Conservation (phyloP, 192 early-diverging fungal genomes). For the Coemansia sp. region DNA sequence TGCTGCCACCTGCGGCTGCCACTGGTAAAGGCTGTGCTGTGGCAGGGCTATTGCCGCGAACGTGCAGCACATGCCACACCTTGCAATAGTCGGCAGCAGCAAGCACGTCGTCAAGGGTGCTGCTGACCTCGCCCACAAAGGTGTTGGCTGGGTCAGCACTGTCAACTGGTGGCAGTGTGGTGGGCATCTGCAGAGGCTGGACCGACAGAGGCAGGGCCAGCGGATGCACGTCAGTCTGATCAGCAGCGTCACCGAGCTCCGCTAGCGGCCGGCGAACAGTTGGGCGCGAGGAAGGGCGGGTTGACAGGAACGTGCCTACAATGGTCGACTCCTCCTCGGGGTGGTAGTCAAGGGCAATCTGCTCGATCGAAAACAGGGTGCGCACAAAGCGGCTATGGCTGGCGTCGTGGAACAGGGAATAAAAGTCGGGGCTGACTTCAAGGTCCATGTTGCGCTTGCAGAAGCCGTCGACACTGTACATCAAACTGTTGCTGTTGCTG, state of each 20-base stretch:
- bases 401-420: conserved; percentile 68
- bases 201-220: neutral
- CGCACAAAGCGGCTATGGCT: conserved; percentile 73
- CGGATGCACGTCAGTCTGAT: neutral
- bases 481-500: conserved; percentile 52
- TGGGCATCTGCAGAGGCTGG: conserved; percentile 4
- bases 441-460: conserved; percentile 69
- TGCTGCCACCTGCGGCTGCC: conserved; percentile 21
- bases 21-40: conserved; percentile 23
- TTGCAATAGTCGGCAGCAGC: conserved; percentile 72
- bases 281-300: conserved; percentile 68
- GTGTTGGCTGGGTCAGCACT: conserved; percentile 39
- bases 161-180: conserved; percentile 18
- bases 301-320: conserved; percentile 71
- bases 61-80: conserved; percentile 80
- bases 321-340: conserved; percentile 69
- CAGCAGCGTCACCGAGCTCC: neutral
- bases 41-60: conserved; percentile 62
- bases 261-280: conserved; percentile 14
- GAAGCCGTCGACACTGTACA: conserved; percentile 79
- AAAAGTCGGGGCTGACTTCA: conserved; percentile 73
- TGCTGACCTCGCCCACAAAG: conserved; percentile 55
- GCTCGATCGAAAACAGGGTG: conserved; percentile 67
- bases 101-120: conserved; percentile 74
- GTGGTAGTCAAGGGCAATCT: conserved; percentile 69